A percentile compares a stretch with the other conserved stretches of the same genome.
These are phyloP conservation scores for Xylariaceae sp. DNA, from an alignment of 2,329 filamentous ascomycete species.

Conservation along the genomic window DNA sequence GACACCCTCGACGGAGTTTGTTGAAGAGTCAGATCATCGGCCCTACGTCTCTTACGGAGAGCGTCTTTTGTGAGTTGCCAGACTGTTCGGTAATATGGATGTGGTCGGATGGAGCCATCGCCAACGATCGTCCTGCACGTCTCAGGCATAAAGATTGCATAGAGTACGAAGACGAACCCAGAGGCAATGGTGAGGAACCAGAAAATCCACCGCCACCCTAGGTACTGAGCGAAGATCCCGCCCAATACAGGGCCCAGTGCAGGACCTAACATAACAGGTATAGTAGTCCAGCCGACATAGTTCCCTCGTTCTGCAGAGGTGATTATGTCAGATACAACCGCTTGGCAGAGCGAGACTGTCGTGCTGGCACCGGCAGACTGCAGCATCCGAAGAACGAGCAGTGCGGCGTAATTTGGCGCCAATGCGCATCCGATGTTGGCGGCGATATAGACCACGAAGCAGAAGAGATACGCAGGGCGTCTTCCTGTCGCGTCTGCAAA, in stretches of 20 bases:
- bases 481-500: constrained; percentile 44
- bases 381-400: constrained; percentile 45
- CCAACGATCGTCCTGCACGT: constrained; percentile 39
- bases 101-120: constrained; percentile 38
- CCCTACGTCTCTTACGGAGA: constrained; percentile 4
- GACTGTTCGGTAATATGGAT: constrained; percentile 20
- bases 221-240: constrained; percentile 44
- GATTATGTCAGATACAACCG: constrained; percentile 53
- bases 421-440: constrained; percentile 43
- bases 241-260: constrained; percentile 45
- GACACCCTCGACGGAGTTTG: constrained; percentile 11
- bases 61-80: constrained; percentile 26
- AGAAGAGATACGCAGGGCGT: constrained; percentile 42
- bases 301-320: constrained; percentile 52
- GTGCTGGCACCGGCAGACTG: constrained; percentile 50
- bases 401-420: constrained; percentile 38
- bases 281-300: constrained; percentile 45
- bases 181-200: constrained; percentile 44
- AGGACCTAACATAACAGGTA: constrained; percentile 38
- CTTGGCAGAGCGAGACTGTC: constrained; percentile 48
- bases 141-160: constrained; percentile 41
- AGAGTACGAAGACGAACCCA: constrained; percentile 30
- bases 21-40: constrained; percentile 4
- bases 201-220: constrained; percentile 49
- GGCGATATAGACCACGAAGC: constrained; percentile 40